Evolutionary conservation across 495 filamentous ascomycete species (phyloP), one percentile per base, ranked within the genome.

Genomic region (Daldinia childiae): DNA sequence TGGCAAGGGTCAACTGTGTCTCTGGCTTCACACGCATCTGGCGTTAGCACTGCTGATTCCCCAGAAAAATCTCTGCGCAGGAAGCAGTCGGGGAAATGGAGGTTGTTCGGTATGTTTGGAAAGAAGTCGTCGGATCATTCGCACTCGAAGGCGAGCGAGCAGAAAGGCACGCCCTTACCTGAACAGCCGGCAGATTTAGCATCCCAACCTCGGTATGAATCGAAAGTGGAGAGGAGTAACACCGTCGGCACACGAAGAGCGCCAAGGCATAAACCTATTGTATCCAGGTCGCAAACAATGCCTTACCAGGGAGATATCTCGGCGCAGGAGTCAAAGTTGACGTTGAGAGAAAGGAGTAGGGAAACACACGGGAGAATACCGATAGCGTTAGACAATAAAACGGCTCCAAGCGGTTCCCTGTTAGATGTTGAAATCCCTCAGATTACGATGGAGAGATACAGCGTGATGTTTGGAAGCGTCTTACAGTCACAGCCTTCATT

Each of bases 401-500:
- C 57, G 15, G 59, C 39, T 19, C 59, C 45, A 17, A 68, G 55
- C 29, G 73, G 50, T 34, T 69, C 60, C 62, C 74, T 86, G 14
- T 80, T 98, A 36, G 85, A 93, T 62, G 87, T 98, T 6, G 88
- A 95, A 36, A 96, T 98, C 39, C 95, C 95, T 0, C 83, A 86
- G 36, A 85, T 92, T 43, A 83, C 93, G 58, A 84, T 98, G 84
- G 95, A 97, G 76, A 84, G 95, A 24, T 98, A 97, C 69, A 97
- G 93, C 65, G 87, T 98, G 57, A 98, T 98, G 95, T 98, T 98
- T 79, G 87, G 90, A 52, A 89, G 86, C 48, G 85, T 97, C 8
- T 83, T 97, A 56, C 76, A 85, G 59, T 79, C 82, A 45, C 82
- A 73, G 39, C 73, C 87, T 19, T 82, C 85, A 0, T 81, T 92